Conservation (phyloP, 1,139 yeast species). For the Scheffersomyces segobiensis region DNA sequence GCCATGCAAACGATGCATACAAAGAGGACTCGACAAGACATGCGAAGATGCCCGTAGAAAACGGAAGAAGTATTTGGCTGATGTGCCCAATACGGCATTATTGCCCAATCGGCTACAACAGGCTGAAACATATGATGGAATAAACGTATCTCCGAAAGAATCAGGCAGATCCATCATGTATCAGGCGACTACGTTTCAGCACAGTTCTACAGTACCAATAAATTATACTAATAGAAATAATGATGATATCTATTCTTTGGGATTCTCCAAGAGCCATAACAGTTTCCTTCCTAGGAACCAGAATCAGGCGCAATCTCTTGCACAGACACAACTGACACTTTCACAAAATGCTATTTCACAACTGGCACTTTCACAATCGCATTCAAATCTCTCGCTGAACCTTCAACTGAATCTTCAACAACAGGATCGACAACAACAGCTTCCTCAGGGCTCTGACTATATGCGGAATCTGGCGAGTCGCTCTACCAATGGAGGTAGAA, state of each 20-base stretch:
- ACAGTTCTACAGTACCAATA: constrained; percentile 3
- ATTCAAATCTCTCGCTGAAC: background rate
- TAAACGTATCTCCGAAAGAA: background rate
- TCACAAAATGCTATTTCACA: too few species aligned
- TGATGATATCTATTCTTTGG: background rate
- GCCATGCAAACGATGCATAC: constrained; percentile 81
- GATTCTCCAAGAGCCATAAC: background rate
- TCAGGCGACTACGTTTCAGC: constrained; percentile 6
- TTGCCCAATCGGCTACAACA: background rate
- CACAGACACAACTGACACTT: background rate
- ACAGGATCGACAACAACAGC: constrained; percentile 1
- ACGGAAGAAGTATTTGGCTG: constrained; percentile 74
- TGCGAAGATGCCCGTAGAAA: constrained; percentile 93
- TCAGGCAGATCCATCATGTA: background rate
- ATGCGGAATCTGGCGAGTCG: background rate
- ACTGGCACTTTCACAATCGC: background rate
- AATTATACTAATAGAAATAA: constrained; percentile 1
- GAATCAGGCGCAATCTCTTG: background rate
- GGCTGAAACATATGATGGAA: constrained; percentile 6
- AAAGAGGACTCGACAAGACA: constrained; percentile 64
- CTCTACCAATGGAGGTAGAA: constrained; percentile 7
- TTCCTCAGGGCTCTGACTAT: background rate
- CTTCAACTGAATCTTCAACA: background rate
- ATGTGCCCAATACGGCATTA: constrained; percentile 36
- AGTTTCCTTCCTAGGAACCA: background rate